Conservation (phyloP, 2,329 filamentous ascomycete species). For the Exophiala sp. region DNA sequence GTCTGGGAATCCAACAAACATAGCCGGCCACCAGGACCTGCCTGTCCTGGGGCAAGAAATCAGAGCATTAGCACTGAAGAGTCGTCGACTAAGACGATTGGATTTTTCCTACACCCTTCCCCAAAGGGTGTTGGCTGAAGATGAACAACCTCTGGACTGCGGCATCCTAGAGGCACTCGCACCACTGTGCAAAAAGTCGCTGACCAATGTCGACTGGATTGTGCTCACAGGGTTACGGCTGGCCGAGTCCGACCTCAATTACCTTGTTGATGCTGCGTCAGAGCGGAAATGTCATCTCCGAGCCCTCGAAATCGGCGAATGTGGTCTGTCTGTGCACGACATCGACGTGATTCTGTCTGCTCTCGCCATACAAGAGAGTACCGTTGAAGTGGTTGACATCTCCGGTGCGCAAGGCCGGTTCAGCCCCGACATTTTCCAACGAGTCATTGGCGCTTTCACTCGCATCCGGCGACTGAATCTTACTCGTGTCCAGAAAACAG, state of each 20-base stretch:
- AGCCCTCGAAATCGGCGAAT: constrained; percentile 61
- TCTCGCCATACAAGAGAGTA: constrained; percentile 58
- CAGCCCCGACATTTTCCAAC: constrained; percentile 58
- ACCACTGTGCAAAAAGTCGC: constrained; percentile 59
- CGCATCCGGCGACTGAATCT: constrained; percentile 61
- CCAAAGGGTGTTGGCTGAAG: constrained; percentile 4
- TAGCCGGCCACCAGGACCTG: constrained; percentile 49
- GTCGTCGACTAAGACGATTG: constrained; percentile 55
- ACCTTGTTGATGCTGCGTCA: constrained; percentile 60
- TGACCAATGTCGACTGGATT: constrained; percentile 67
- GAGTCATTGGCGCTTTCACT: constrained; percentile 60
- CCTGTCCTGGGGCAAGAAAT: constrained; percentile 63
- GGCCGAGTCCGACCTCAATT: constrained; percentile 64
- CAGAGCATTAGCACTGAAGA: constrained; percentile 61
- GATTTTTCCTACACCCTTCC: constrained; percentile 55
- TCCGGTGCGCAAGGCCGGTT: constrained; percentile 62
- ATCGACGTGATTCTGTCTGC: constrained; percentile 57
- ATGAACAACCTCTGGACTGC: constrained; percentile 54
- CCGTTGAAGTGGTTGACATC: constrained; percentile 61
- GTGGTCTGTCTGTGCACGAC: constrained; percentile 47
- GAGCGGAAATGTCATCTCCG: constrained; percentile 60
- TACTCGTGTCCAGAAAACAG: constrained; percentile 58
- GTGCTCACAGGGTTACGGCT: constrained; percentile 62
- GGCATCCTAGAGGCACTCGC: constrained; percentile 65
- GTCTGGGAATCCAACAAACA: constrained; percentile 50